Conservation (phyloP, 495 filamentous ascomycete species). For the Thozetella sp. region DNA sequence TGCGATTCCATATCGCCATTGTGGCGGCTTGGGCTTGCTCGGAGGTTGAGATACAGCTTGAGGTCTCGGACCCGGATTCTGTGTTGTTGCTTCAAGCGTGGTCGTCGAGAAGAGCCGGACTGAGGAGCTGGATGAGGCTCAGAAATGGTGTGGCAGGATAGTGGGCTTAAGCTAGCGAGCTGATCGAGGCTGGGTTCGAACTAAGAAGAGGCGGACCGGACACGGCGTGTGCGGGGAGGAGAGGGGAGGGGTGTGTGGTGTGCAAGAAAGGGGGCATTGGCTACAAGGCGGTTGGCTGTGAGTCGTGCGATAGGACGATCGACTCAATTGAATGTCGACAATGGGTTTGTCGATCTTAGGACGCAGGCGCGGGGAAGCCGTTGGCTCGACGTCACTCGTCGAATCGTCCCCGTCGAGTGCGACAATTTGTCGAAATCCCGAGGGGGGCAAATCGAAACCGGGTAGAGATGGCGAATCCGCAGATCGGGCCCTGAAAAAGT, state of each 20-base stretch:
- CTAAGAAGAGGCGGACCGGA: background rate
- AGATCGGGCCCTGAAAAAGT: too few relatives aligned
- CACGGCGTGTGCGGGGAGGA: background rate
- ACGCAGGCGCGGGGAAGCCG: background rate
- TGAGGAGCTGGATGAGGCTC: background rate
- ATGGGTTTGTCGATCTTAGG: background rate
- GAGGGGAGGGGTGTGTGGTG: background rate
- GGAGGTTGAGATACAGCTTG: background rate
- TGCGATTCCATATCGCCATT: conserved; percentile 11
- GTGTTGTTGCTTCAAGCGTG: background rate
- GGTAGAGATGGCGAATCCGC: too few relatives aligned
- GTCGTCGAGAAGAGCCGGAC: background rate
- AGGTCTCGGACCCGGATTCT: background rate
- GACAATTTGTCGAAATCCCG: background rate
- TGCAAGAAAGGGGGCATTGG: background rate
- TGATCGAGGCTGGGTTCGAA: too few relatives aligned
- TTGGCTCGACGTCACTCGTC: background rate
- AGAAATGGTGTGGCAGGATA: too few relatives aligned
- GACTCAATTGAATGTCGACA: background rate
- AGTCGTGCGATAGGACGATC: background rate
- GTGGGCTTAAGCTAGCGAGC: too few relatives aligned
- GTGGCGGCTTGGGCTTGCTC: background rate
- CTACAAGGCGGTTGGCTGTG: background rate
- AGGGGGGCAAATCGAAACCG: background rate
- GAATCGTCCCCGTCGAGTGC: background rate